Evolutionary conservation across 2,329 filamentous ascomycete species (phyloP), one percentile per base, ranked within the genome.

Genomic region (Ascochyta clinopodiicola): DNA sequence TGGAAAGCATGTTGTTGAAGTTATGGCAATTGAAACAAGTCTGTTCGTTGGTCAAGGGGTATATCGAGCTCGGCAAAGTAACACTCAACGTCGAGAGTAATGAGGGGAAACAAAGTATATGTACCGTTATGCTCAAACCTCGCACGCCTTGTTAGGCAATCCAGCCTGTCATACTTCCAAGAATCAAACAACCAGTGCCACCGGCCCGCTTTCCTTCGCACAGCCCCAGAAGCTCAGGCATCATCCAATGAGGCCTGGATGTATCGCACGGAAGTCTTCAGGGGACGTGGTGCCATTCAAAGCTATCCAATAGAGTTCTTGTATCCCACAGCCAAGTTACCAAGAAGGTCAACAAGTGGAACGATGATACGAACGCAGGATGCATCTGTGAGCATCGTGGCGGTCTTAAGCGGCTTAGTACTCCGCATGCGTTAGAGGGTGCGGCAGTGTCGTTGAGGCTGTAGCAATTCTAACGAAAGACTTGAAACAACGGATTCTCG

Each of bases 1-100:
- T 79, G 67, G 74, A 69, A 29, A 74, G 71, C 78, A 80, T 80
- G 29, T 34, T 48, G 43, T 38, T 32, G 13, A 47, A 42, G n/a
- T 34, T 13, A 51, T 15, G 2, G 15, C 21, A 29, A 24, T 12
- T n/a, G 12, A 19, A 21, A 38, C 37, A n/a, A 38, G 19, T 46
- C 25, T 10, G 46, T 42, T n/a, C 31, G 22, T 43, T 29, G 37
- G 4, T 32, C 47, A 34, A 51, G 27, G 36, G 34, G 22, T 38
- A 17, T 25, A 32, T 24, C 24, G 9, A n/a, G 19, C 21, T 46
- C 15, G 36, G 21, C 13, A 21, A 46, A 15, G 4, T 31, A 8
- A 10, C 27, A 42, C 40, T 36, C 3, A 10, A 36, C 13, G 31
- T 46, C 17, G 21, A 27, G 22, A 6, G 24, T 6, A 32, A 40